Conservation (phyloP, 2,329 filamentous ascomycete species). For the Ustilaginoidea virens region DNA sequence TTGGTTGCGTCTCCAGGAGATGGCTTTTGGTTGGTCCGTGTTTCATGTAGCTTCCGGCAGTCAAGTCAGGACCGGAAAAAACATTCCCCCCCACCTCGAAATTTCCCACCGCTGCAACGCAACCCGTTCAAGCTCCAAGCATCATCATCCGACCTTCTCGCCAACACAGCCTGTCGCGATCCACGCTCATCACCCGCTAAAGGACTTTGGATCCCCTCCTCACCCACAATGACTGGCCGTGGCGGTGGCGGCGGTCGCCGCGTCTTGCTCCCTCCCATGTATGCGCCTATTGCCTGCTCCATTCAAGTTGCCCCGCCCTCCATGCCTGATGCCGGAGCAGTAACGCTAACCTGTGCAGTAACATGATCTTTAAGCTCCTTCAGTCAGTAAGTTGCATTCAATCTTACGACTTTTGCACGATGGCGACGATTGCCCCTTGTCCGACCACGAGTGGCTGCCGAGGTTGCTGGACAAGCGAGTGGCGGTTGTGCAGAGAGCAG, state of each 20-base stretch:
- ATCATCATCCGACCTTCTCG: neutral
- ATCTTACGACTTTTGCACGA: too few species aligned
- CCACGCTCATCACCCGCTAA: too few species aligned
- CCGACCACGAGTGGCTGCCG: too few species aligned
- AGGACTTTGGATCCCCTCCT: too few species aligned
- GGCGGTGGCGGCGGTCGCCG: slow-evolving; percentile 44
- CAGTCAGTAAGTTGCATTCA: slow-evolving; percentile 33
- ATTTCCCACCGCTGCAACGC: slow-evolving; percentile 2
- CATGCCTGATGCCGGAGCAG: neutral
- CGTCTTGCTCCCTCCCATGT: slow-evolving; percentile 44
- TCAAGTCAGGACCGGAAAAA: slow-evolving; percentile 1
- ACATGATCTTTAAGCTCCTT: slow-evolving; percentile 57
- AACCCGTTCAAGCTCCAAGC: slow-evolving; percentile 1
- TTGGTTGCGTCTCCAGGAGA: too few species aligned
- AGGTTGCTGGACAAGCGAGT: too few species aligned
- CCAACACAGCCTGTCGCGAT: slow-evolving; percentile 3
- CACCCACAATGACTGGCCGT: slow-evolving; percentile 38
- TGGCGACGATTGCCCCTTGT: too few species aligned
- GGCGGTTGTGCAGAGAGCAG: too few species aligned
- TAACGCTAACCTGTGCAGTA: slow-evolving; percentile 19
- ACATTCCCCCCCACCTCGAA: slow-evolving; percentile 4
- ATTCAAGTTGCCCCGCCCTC: neutral
- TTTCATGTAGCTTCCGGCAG: neutral
- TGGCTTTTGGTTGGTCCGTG: too few species aligned
- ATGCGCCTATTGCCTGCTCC: too few species aligned